Evolutionary conservation across 306 rosid species (phyloP).

Genomic region (Vigna angularis): DNA sequence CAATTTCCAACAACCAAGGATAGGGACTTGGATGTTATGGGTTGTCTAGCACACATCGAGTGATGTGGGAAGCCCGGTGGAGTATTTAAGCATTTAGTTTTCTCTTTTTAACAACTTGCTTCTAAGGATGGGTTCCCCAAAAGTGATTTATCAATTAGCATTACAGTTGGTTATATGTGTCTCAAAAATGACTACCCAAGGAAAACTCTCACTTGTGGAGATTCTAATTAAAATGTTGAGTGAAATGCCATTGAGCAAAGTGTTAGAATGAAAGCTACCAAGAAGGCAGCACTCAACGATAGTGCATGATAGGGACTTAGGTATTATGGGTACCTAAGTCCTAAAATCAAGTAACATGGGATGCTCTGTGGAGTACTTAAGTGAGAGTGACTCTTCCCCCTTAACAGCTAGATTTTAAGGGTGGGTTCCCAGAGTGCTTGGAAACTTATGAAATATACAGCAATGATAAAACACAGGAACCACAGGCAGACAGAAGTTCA

Average conservation of each 20-base stretch:
- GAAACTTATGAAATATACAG: not conserved
- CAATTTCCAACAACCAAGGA: not conserved
- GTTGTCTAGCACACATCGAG: too few relatives aligned
- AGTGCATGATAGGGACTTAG: not conserved
- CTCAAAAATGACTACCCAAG: not conserved
- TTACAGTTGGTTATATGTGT: not conserved
- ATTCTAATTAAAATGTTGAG: not conserved
- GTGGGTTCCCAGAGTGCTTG: not conserved
- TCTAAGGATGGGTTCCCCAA: too few relatives aligned
- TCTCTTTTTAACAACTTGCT: not conserved
- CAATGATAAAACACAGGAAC: slow-evolving; percentile 10
- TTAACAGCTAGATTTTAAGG: too few relatives aligned
- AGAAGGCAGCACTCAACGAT: not conserved
- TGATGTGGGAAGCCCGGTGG: too few relatives aligned
- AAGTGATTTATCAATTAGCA: not conserved
- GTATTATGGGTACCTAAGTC: not conserved
- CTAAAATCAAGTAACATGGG: not conserved
- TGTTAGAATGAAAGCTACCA: not conserved
- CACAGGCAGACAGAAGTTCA: slow-evolving; percentile 14
- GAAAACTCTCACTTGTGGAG: not conserved
- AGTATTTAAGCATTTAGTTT: not conserved
- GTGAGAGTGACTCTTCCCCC: not conserved
- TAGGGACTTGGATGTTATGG: too few relatives aligned
- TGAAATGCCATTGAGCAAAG: not conserved
- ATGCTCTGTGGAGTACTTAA: not conserved